phyloP scores from a whole-genome alignment of 768 basidiomycete genomes.

The Phlebiopsis gigantea region DNA sequence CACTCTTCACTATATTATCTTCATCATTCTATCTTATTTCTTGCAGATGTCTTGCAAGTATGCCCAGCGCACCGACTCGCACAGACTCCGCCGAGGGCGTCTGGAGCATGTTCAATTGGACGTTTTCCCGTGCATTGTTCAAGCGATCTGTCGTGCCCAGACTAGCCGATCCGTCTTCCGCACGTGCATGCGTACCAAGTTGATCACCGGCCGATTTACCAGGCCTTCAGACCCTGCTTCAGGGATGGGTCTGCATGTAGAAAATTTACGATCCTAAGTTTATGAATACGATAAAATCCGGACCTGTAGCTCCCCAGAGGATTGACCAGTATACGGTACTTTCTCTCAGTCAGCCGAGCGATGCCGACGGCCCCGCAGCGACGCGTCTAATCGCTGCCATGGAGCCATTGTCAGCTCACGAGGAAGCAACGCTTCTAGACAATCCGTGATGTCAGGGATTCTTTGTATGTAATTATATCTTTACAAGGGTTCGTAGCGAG shows the following conservation, averaged over 20 bases:
- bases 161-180: too few relatives aligned
- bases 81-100: not conserved
- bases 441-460: not conserved
- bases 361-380: not conserved
- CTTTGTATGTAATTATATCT: not conserved
- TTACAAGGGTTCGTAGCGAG: too few relatives aligned
- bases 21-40: not conserved
- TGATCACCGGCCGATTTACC: too few relatives aligned
- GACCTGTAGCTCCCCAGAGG: too few relatives aligned
- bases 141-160: too few relatives aligned
- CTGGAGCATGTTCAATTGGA: not conserved
- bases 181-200: too few relatives aligned
- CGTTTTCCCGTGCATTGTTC: conserved; percentile 2
- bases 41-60: not conserved
- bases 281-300: too few relatives aligned
- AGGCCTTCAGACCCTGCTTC: too few relatives aligned
- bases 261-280: too few relatives aligned
- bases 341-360: not conserved
- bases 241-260: too few relatives aligned
- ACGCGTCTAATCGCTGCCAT: not conserved
- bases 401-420: not conserved
- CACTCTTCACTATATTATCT: not conserved
- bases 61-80: not conserved
- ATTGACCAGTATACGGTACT: too few relatives aligned
- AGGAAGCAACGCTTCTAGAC: not conserved